These are phyloP conservation scores for Aspergillus sclerotiicarbonarius DNA, from an alignment of 495 filamentous ascomycete genomes.

Conservation along the genomic window DNA sequence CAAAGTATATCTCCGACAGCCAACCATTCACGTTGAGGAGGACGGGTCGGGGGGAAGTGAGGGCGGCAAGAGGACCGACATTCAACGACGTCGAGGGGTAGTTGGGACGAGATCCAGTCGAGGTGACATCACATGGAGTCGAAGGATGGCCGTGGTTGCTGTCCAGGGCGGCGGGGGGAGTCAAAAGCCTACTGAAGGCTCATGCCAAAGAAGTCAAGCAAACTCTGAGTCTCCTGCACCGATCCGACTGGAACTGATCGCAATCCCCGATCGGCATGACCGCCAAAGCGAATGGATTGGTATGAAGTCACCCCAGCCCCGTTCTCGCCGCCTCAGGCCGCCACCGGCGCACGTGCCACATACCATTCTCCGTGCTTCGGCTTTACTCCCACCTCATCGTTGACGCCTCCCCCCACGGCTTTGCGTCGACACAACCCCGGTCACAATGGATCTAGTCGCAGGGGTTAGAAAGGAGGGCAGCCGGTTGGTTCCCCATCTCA, in stretches of 20 bases:
- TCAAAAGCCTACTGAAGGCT: background rate
- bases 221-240: background rate
- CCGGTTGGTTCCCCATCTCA: constrained; percentile 46
- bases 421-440: background rate
- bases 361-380: background rate
- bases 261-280: background rate
- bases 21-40: background rate
- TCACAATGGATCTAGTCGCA: constrained; percentile 86
- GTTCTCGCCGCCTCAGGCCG: constrained; percentile 20
- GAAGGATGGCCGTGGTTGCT: background rate
- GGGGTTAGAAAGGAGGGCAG: constrained; percentile 91
- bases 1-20: background rate
- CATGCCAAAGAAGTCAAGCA: background rate
- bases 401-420: background rate
- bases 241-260: background rate
- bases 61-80: constrained; percentile 5
- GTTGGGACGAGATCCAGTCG: constrained; percentile 14
- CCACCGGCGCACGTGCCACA: constrained; percentile 22
- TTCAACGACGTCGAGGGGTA: constrained; percentile 17
- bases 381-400: background rate
- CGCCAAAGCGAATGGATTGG: constrained; percentile 1
- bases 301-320: constrained; percentile 22
- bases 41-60: background rate
- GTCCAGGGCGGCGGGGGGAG: background rate
- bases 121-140: constrained; percentile 18